A percentile compares a stretch with the other conserved stretches of the same genome.
These are phyloP conservation scores for Xylariales sp. DNA, from an alignment of 2,329 filamentous ascomycete genomes.

Conservation along the genomic window DNA sequence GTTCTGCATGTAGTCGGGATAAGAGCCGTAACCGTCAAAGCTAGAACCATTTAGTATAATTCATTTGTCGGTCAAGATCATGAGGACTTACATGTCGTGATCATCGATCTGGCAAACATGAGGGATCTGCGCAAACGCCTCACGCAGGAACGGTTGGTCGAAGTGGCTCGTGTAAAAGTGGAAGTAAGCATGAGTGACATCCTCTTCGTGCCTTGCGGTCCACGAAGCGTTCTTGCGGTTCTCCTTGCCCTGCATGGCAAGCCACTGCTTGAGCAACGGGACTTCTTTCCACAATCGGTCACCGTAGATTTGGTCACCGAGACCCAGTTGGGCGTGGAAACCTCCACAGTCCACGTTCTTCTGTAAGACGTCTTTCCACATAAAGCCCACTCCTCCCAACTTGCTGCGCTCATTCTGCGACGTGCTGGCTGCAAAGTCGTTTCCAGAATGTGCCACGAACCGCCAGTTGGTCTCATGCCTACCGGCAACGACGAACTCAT, in stretches of 20 bases:
- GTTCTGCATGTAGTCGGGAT: slow-evolving; percentile 97
- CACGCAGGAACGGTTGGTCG: slow-evolving; percentile 88
- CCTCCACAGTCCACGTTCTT: slow-evolving; percentile 96
- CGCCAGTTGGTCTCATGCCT: slow-evolving; percentile 89
- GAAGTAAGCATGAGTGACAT: slow-evolving; percentile 94
- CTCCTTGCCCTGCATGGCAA: slow-evolving; percentile 87
- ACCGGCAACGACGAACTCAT: slow-evolving; percentile 93
- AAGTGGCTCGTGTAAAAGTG: slow-evolving; percentile 99
- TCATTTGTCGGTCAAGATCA: background rate
- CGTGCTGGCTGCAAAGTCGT: slow-evolving; percentile 88
- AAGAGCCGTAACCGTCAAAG: slow-evolving; percentile 95
- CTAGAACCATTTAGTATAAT: slow-evolving; percentile 38
- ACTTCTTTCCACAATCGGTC: slow-evolving; percentile 97
- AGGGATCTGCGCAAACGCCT: slow-evolving; percentile 96
- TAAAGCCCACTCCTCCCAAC: slow-evolving; percentile 83
- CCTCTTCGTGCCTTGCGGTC: slow-evolving; percentile 93
- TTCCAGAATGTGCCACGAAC: slow-evolving; percentile 92
- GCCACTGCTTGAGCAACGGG: slow-evolving; percentile 89
- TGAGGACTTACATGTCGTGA: slow-evolving; percentile 82
- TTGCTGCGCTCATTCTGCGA: slow-evolving; percentile 79
- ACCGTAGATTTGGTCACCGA: slow-evolving; percentile 93
- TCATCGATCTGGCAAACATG: slow-evolving; percentile 91
- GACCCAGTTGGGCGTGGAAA: slow-evolving; percentile 87
- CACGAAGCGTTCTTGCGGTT: slow-evolving; percentile 85
- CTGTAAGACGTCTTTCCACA: slow-evolving; percentile 99